Base-by-base conservation (phyloP, 805 yeast genomes). In the Ogataea henricii region DNA sequence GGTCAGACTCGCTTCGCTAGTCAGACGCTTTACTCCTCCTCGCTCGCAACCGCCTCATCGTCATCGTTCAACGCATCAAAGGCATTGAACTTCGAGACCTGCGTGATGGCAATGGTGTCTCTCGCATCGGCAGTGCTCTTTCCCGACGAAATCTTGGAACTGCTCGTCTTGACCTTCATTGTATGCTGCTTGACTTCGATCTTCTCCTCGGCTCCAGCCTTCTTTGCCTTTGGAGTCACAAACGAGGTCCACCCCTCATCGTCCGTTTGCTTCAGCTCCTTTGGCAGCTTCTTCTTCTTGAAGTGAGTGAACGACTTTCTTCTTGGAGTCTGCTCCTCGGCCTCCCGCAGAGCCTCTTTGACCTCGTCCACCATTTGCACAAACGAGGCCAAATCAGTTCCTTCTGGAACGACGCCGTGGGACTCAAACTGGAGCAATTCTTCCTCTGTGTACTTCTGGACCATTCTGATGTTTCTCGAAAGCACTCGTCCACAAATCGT, bases 191-290 rank as follows among this genome's bases (percentile, higher is more conserved):
- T 77, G 45, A 73, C 60, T 48, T 72, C 62, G 43, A 69, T 66
- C 51, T 74, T 74, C 49, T 78, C 83, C 22, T 73, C 80, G 37
- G 73, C 79, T 49, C 78, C 74, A 12, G 77, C 70, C 43, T 59
- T 66, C 52, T 66, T 65, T 49, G 72, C 72, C 57, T 71, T 76
- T 40, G 72, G 69, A 57, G 73, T 71, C 45, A 74, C 69, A 53
- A 78, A 68, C 18, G 92, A 84, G 48, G 86, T 86, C 92, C 94
- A 87, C 39, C 95, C 95, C 53, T 87, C 92, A 48, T 83, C 86
- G 62, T 87, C 95, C 29, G 84, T 78, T 50, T 71, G 75, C 40
- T 73, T 71, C 47, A 73, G 72, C 47, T 70, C 76, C 48, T 76
- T 71, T 29, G 72, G 73, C 54, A 68, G 70, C 51, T 74, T 76